Conservation (phyloP, 2,329 filamentous ascomycete genomes). For the Monilinia polystroma region DNA sequence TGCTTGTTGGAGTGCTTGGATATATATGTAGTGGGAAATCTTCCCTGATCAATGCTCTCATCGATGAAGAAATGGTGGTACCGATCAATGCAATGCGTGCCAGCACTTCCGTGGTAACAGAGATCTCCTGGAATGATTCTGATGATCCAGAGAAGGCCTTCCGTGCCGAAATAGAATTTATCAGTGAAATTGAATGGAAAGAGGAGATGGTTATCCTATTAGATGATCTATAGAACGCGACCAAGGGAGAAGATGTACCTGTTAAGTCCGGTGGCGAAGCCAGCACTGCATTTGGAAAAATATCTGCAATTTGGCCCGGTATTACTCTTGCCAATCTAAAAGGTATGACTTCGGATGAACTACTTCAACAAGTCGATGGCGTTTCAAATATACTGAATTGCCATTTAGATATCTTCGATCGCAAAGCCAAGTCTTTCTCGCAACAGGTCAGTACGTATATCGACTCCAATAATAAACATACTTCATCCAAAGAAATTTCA, state of each 20-base stretch:
- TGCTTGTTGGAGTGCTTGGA: neutral
- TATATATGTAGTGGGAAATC: slow-evolving; percentile 14
- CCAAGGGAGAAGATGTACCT: neutral
- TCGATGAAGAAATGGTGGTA: slow-evolving; percentile 13
- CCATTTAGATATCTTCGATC: neutral
- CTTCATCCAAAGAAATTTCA: neutral
- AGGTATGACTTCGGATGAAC: neutral
- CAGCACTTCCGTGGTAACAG: neutral
- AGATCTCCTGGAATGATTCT: slow-evolving; percentile 15
- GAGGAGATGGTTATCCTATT: neutral
- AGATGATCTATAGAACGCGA: neutral
- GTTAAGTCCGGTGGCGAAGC: neutral
- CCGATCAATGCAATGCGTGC: slow-evolving; percentile 10
- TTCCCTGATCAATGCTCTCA: slow-evolving; percentile 15
- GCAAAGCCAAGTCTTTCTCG: neutral
- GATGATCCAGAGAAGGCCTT: neutral
- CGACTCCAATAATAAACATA: slow-evolving; percentile 1
- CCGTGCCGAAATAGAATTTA: slow-evolving; percentile 15
- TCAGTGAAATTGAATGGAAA: neutral
- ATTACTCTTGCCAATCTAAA: neutral
- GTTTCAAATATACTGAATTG: neutral
- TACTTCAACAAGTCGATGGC: neutral
- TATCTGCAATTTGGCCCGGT: slow-evolving; percentile 10
- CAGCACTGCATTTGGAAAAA: slow-evolving; percentile 4
- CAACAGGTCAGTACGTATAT: neutral